Evolutionary conservation across 1,284 basidiomycete species (phyloP).

Genomic region (Calocybe gambosa): DNA sequence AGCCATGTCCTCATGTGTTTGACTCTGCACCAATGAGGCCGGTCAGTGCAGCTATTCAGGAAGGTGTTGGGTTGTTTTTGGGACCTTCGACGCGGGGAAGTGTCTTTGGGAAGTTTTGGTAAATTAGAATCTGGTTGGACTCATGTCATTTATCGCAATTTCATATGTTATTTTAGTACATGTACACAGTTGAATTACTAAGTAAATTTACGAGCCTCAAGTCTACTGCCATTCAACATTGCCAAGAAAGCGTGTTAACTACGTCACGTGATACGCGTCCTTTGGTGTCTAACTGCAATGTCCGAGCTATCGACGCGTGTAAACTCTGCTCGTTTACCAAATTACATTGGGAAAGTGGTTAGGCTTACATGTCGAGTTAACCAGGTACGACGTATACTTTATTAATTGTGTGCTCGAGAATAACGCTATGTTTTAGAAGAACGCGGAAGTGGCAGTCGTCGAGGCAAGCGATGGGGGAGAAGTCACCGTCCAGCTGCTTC

Average conservation of each 20-base stretch:
- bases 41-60: conserved; percentile 67
- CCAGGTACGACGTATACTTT: conserved; percentile 34
- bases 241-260: not conserved
- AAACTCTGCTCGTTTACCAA: conserved; percentile 54
- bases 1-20: conserved; percentile 72
- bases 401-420: not conserved
- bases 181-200: too few relatives aligned
- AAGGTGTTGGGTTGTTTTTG: conserved; percentile 59
- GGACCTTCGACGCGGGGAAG: conserved; percentile 44
- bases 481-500: conserved; percentile 47
- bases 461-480: conserved; percentile 70
- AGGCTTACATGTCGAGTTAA: conserved; percentile 68
- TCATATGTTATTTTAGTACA: too few relatives aligned
- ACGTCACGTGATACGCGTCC: not conserved
- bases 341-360: conserved; percentile 57
- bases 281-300: not conserved
- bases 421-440: conserved; percentile 33
- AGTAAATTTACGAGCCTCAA: too few relatives aligned
- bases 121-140: too few relatives aligned
- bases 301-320: conserved; percentile 47
- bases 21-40: conserved; percentile 71
- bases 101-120: conserved; percentile 67
- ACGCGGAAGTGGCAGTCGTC: conserved; percentile 53
- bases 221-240: too few relatives aligned
- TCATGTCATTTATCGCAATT: too few relatives aligned